Base-by-base conservation (phyloP, 257 asterid species). In the Datura wrightii region DNA sequence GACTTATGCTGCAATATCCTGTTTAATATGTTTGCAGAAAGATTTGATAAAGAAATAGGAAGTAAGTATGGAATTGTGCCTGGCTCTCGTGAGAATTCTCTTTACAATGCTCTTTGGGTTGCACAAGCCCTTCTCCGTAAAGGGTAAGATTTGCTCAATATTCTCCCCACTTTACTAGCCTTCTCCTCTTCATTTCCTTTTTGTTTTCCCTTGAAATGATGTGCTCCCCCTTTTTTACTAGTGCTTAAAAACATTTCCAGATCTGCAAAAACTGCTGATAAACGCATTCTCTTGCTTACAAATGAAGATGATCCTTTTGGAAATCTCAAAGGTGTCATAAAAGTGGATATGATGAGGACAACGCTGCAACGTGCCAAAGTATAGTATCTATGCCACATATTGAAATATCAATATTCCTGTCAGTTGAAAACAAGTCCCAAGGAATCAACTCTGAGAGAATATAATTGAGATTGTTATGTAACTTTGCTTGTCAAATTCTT, bases 291-390 rank as follows among this genome's bases (percentile, higher is more conserved):
- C 79, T 85, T 96, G 86, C 90, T 96, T 82, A 94, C 99, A 56
- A 96, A 96, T 91, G 99, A 94, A 89, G 99, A 96, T 89, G 98
- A 96, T 91, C 99, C 99, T 85, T 96, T 96, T 84, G 97, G 97
- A 82, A 90, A 83, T 87, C 83, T 95, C 85, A 96, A 87, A 82
- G 98, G 99, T 89, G 93, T 91, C 83, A 90, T 90, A 48, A 96
- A 95, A 91, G 89, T 92, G 91, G 99, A 96, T 89, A 93, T 96
- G 98, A 91, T 91, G 92, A 92, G 97, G 89, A 96, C 98, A 78
- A 96, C 98, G 81, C 83, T 94, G 85, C 99, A 96, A 89, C 90
- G 99, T 84, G 98, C 98, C 87, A 95, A 94, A 90, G 99, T 96
- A 92, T 89, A 63, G 79, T 71, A 62, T 19, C 60, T 34, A 79